Conservation (phyloP, 2,329 filamentous ascomycete species). For the Phialemoniopsis sp. region DNA sequence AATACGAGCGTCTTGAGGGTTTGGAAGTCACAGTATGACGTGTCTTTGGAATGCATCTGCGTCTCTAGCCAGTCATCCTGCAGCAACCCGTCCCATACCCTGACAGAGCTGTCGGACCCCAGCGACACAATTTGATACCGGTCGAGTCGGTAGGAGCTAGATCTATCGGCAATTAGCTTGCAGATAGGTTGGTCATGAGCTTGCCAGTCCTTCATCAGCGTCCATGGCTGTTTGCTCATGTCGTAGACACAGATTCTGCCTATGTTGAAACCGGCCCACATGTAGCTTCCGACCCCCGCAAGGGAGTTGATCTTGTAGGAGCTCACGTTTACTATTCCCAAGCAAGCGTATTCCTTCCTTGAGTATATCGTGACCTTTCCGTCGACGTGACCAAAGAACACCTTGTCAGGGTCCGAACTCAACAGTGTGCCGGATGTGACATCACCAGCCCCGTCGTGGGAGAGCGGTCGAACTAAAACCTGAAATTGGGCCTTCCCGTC, state of each 20-base stretch:
- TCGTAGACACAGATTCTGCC: conserved; percentile 95
- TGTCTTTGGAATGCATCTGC: conserved; percentile 80
- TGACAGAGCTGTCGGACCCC: conserved; percentile 80
- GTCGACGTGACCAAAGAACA: conserved; percentile 89
- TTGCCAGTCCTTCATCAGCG: conserved; percentile 89
- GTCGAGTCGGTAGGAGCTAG: conserved; percentile 81
- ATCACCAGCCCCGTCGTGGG: conserved; percentile 72
- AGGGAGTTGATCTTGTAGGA: conserved; percentile 93
- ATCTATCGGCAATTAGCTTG: conserved; percentile 71
- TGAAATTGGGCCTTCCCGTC: conserved; percentile 70
- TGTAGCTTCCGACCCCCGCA: conserved; percentile 70
- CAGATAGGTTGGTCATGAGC: conserved; percentile 82
- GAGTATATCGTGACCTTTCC: conserved; percentile 96
- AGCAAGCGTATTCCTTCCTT: conserved; percentile 67
- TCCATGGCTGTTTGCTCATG: conserved; percentile 76
- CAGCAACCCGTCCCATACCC: conserved; percentile 87
- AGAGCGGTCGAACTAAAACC: conserved; percentile 66
- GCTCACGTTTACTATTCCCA: conserved; percentile 81
- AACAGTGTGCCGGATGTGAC: conserved; percentile 80
- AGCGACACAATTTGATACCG: conserved; percentile 81
- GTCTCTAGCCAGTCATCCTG: conserved; percentile 93
- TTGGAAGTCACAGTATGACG: conserved; percentile 80
- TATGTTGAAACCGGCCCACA: conserved; percentile 95
- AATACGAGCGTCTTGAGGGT: conserved; percentile 76
- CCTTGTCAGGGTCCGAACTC: conserved; percentile 68